Base-by-base conservation (phyloP, 306 rosid species). In the Oemleria cerasiformis region DNA sequence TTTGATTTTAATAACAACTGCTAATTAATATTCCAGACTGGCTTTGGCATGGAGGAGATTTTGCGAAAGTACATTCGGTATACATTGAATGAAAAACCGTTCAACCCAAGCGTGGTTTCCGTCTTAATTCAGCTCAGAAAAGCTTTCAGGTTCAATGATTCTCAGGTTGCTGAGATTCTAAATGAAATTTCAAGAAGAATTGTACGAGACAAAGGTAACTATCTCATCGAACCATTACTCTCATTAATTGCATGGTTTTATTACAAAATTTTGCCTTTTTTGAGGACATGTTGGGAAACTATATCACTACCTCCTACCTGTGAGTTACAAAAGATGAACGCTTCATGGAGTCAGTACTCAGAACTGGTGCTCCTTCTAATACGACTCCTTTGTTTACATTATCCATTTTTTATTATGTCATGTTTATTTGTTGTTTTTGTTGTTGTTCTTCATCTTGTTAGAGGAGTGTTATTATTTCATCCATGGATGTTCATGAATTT, bases 41-140 rank as follows among this genome's bases (percentile, higher is more conserved):
- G 82, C 83, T 93, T 91, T 75, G 73, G 79, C 59, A 68, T 78
- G 74, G 86, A 84, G 41, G 91, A 84, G 75, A 86, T 93, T 77
- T 75, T 93, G 88, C 97, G 97, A 62, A 93, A 93, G 90, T 91
- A 93, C 74, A 87, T 93, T 71, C 90, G 92, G 0, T 91, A 83
- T 86, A 83, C 91, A 75, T 73, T 93, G 85, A 93, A 93, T 71
- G 98, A 93, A 83, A 93, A 88, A 74, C 87, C 94, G 40, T 93
- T 93, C 82, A 91, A 93, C 77, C 93, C 97, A 39, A 96, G 84
- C 43, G 34, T 84, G 81, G 91, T 93, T 72, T 88, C 90, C 71
- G 81, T 80, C 77, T 79, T 93, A 71, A 88, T 93, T 80, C 92
- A 83, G 74, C 84, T 88, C 10, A 84, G 97, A 67, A 86, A 76